These are phyloP conservation scores for Epichloe baconii DNA, from an alignment of 2,329 filamentous ascomycete genomes.

Conservation along the genomic window DNA sequence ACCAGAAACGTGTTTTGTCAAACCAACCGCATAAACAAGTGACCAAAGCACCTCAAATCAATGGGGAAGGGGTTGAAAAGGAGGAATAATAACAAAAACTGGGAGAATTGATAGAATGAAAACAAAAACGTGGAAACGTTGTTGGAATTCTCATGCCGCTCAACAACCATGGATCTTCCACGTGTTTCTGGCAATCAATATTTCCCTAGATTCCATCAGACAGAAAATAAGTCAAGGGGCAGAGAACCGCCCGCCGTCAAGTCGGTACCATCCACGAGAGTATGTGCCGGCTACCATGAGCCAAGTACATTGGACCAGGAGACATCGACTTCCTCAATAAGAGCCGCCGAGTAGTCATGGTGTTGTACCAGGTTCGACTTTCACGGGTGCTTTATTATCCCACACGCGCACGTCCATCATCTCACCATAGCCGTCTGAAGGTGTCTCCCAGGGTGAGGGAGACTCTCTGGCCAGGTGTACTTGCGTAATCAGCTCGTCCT, in stretches of 20 bases:
- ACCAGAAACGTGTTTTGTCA: not conserved
- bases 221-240: too few species aligned
- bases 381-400: slow-evolving; percentile 16
- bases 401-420: slow-evolving; percentile 19
- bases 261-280: not conserved
- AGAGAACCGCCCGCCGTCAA: too few species aligned
- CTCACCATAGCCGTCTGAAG: slow-evolving; percentile 11
- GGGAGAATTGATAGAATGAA: not conserved
- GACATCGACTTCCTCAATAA: not conserved
- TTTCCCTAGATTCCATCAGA: too few species aligned
- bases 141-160: not conserved
- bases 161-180: not conserved
- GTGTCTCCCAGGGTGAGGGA: slow-evolving; percentile 15
- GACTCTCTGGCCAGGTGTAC: slow-evolving; percentile 11
- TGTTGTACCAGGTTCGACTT: slow-evolving; percentile 13
- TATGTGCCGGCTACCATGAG: not conserved
- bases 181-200: not conserved
- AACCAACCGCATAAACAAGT: not conserved
- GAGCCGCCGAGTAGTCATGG: not conserved
- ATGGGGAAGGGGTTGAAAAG: not conserved
- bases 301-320: not conserved
- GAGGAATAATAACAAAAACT: not conserved
- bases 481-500: slow-evolving; percentile 24
- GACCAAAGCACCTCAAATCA: not conserved
- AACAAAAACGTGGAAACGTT: not conserved